These are phyloP conservation scores for Coniferiporia sulphurascens DNA, from an alignment of 1,284 basidiomycete genomes.

Conservation along the genomic window DNA sequence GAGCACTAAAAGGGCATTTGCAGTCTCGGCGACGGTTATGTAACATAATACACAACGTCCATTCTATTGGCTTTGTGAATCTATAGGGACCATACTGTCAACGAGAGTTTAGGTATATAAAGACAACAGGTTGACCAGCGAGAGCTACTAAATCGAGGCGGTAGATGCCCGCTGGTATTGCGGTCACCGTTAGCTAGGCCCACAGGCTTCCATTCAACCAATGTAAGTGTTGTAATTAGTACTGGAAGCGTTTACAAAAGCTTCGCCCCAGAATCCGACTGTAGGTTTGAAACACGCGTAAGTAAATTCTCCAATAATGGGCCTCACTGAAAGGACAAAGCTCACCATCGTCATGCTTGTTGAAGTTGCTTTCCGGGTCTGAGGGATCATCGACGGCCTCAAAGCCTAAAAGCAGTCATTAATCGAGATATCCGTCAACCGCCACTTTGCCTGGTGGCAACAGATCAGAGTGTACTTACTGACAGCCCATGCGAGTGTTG, in stretches of 20 bases:
- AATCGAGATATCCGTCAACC: background rate
- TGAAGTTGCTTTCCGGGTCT: constrained; percentile 34
- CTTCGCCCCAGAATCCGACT: constrained; percentile 56
- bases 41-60: too few species aligned
- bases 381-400: constrained; percentile 31
- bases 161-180: too few species aligned
- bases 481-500: constrained; percentile 49
- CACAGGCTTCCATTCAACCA: constrained; percentile 10
- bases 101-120: too few species aligned
- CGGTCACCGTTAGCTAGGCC: too few species aligned
- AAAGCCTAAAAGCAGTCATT: background rate
- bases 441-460: background rate
- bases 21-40: too few species aligned
- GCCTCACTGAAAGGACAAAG: background rate
- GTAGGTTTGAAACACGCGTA: background rate
- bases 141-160: too few species aligned
- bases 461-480: constrained; percentile 24
- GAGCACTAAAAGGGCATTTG: too few species aligned
- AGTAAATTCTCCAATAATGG: too few species aligned
- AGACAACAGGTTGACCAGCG: too few species aligned
- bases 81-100: too few species aligned
- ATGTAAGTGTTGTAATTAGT: constrained; percentile 45
- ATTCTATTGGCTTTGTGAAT: too few species aligned
- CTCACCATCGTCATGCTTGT: constrained; percentile 42
- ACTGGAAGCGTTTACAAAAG: constrained; percentile 44